These are phyloP conservation scores for Metschnikowia colocasiae DNA, from an alignment of 805 yeast genomes.

Conservation along the genomic window DNA sequence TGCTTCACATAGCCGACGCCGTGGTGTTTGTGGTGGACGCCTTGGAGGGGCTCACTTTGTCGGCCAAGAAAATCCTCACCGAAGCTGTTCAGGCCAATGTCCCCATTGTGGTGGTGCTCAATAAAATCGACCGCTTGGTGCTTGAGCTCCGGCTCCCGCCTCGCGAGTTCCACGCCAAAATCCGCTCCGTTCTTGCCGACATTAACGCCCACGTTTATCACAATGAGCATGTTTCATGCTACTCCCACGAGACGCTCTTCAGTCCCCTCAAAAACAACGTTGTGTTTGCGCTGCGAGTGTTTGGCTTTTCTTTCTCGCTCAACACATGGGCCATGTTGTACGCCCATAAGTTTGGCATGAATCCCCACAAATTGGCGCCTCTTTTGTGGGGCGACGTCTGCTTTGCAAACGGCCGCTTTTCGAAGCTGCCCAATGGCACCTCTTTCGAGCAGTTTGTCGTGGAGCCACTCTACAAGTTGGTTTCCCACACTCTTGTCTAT, in stretches of 20 bases:
- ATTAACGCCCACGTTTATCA: conserved; percentile 53
- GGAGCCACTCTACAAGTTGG: conserved; percentile 76
- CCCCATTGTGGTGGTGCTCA: conserved; percentile 59
- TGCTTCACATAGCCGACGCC: conserved; percentile 60
- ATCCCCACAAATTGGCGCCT: conserved; percentile 40
- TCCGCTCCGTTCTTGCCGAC: conserved; percentile 56
- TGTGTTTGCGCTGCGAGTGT: conserved; percentile 65
- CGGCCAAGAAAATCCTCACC: conserved; percentile 48
- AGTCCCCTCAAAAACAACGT: conserved; percentile 69
- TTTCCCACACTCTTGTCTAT: conserved; percentile 56
- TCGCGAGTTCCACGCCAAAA: conserved; percentile 64
- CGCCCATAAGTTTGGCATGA: conserved; percentile 22
- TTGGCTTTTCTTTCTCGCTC: conserved; percentile 63
- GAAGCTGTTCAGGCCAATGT: conserved; percentile 49
- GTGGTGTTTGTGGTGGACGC: conserved; percentile 73
- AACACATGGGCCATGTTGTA: conserved; percentile 58
- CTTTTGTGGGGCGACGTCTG: conserved; percentile 78
- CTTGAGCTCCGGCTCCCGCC: conserved; percentile 77
- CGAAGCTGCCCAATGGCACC: conserved; percentile 26
- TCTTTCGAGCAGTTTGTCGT: conserved; percentile 65
- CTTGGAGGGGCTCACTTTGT: conserved; percentile 73
- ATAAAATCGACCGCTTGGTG: conserved; percentile 82
- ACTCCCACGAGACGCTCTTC: conserved; percentile 28
- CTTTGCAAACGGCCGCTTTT: conserved; percentile 49
- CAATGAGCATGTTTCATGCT: conserved; percentile 24